phyloP scores from a whole-genome alignment of 352 stramenopile species.

The Pythium aphanidermatum region DNA sequence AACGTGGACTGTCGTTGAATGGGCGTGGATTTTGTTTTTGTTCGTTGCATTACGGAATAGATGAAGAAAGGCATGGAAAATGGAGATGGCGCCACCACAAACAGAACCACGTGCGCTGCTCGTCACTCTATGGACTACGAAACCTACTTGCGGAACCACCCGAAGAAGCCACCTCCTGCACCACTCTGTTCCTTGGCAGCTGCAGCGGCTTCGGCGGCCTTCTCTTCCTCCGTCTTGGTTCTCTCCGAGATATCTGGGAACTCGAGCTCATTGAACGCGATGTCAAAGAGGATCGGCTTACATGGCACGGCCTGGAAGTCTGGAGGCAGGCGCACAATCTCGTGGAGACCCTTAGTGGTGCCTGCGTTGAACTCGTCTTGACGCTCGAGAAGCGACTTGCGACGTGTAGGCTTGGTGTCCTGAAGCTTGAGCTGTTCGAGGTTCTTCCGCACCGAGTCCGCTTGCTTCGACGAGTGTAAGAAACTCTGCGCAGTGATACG shows the following conservation, averaged over 20 bases:
- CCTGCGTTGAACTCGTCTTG: conserved; percentile 49
- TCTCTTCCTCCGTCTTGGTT: conserved; percentile 73
- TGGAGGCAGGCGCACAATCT: conserved; percentile 61
- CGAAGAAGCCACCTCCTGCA: conserved; percentile 48
- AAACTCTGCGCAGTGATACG: conserved; percentile 71
- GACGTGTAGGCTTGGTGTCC: conserved; percentile 15
- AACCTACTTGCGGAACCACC: conserved; percentile 74
- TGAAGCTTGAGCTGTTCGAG: conserved; percentile 54
- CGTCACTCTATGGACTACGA: conserved; percentile 9
- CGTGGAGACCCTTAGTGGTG: conserved; percentile 42
- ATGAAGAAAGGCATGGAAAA: too few relatives aligned
- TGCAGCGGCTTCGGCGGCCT: conserved; percentile 38
- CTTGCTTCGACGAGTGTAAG: conserved; percentile 46
- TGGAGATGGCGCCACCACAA: background rate
- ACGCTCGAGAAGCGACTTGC: conserved; percentile 42
- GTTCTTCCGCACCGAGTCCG: conserved; percentile 53
- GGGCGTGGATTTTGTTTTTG: too few relatives aligned
- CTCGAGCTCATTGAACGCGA: conserved; percentile 78
- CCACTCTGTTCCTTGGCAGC: conserved; percentile 25
- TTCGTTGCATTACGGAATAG: too few relatives aligned
- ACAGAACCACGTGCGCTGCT: background rate
- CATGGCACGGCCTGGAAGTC: conserved; percentile 55
- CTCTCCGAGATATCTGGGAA: conserved; percentile 70
- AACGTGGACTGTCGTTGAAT: too few relatives aligned
- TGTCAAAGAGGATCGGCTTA: conserved; percentile 81